These are phyloP conservation scores for Suhomyces sp. DNA, from an alignment of 805 yeast genomes.

Conservation along the genomic window DNA sequence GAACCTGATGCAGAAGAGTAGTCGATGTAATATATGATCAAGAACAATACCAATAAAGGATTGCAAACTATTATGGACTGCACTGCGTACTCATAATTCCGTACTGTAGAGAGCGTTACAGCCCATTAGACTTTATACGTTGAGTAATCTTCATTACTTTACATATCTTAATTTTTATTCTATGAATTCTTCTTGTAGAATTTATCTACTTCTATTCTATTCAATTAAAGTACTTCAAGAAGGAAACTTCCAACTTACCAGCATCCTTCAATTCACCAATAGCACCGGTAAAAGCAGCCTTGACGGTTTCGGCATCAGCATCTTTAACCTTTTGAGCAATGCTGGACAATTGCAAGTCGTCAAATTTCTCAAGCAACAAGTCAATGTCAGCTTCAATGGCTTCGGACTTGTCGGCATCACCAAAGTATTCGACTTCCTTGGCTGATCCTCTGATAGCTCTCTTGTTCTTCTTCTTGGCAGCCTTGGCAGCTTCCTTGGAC, in stretches of 20 bases:
- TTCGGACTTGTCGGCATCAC: conserved; percentile 66
- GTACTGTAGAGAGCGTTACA: too few relatives aligned
- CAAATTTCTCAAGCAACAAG: conserved; percentile 71
- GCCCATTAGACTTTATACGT: too few relatives aligned
- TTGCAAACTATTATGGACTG: too few relatives aligned
- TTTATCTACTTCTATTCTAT: background rate
- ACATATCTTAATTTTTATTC: too few relatives aligned
- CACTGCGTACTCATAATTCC: too few relatives aligned
- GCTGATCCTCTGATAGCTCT: conserved; percentile 77
- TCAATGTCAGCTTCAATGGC: conserved; percentile 77
- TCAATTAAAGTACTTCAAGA: conserved; percentile 49
- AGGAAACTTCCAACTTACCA: conserved; percentile 52
- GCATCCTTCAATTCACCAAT: conserved; percentile 52
- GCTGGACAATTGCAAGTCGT: conserved; percentile 73
- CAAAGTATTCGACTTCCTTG: conserved; percentile 83
- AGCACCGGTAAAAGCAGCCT: conserved; percentile 54
- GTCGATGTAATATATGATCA: background rate
- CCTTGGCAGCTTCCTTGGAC: conserved; percentile 94
- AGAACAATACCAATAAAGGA: too few relatives aligned
- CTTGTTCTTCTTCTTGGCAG: conserved; percentile 97
- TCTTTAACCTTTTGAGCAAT: conserved; percentile 65
- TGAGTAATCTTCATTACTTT: too few relatives aligned
- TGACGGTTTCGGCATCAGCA: conserved; percentile 53
- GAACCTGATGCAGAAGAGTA: background rate
- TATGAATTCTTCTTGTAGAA: background rate